Conservation (phyloP, 345 rosid species). For the Acer campestre region DNA sequence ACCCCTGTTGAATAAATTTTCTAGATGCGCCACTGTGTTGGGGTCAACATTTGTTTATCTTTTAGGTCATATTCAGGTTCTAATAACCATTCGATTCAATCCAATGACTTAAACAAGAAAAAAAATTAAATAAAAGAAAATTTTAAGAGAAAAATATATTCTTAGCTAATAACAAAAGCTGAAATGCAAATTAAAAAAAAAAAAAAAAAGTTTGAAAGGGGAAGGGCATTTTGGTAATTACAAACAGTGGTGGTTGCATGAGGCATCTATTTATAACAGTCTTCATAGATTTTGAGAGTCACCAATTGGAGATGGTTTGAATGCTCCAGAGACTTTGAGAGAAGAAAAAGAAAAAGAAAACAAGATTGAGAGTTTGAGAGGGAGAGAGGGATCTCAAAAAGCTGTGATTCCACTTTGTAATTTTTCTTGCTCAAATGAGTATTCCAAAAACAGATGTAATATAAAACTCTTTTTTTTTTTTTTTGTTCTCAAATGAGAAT, state of each 20-base stretch:
- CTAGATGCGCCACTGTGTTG: too few species aligned
- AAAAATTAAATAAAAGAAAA: too few species aligned
- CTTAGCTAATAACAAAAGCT: too few species aligned
- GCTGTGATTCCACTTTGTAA: constrained; percentile 29
- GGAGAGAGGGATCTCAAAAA: background rate
- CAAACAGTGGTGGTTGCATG: background rate
- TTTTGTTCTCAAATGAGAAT: too few species aligned
- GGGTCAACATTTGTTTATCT: background rate
- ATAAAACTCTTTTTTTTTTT: background rate
- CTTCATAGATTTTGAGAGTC: background rate
- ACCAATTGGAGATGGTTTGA: background rate
- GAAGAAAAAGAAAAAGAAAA: background rate
- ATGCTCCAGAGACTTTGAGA: background rate
- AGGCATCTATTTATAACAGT: constrained; percentile 14
- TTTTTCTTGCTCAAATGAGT: constrained; percentile 66
- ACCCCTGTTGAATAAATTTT: too few species aligned
- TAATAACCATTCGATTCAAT: background rate
- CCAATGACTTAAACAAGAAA: too few species aligned
- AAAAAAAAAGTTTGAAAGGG: background rate
- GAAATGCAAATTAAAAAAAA: too few species aligned
- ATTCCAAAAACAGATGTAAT: constrained; percentile 37
- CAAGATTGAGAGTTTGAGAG: background rate
- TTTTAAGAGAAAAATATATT: background rate
- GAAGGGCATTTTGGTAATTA: constrained; percentile 15
- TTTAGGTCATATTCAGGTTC: background rate